These are phyloP conservation scores for Auxenochlorella pyrenoidosa DNA, from an alignment of 139 green algal genomes.

Conservation along the genomic window DNA sequence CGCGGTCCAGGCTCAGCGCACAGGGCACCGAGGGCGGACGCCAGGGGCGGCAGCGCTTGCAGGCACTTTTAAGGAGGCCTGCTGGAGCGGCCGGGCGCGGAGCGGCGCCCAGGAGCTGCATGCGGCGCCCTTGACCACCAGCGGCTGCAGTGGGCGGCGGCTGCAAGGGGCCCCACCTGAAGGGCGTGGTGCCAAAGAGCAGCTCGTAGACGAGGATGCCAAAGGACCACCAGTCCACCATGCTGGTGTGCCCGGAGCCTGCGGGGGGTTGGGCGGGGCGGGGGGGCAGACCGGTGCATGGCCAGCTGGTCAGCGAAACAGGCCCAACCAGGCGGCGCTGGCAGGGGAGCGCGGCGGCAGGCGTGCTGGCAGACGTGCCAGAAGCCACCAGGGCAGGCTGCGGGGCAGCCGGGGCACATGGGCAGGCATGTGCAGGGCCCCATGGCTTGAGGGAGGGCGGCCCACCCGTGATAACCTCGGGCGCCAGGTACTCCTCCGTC, in stretches of 20 bases:
- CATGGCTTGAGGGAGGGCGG: too few species aligned
- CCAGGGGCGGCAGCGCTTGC: too few species aligned
- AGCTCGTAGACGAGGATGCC: conserved; percentile 98
- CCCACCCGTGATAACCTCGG: conserved; percentile 86
- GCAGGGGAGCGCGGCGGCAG: neutral
- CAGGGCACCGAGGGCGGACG: too few species aligned
- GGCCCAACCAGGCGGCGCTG: neutral
- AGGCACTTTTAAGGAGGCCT: too few species aligned
- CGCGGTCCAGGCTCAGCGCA: too few species aligned
- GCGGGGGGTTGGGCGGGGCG: neutral
- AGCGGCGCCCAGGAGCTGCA: neutral
- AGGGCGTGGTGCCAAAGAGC: conserved; percentile 88
- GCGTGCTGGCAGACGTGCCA: neutral
- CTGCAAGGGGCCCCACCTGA: conserved; percentile 61
- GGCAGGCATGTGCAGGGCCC: too few species aligned
- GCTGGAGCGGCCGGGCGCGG: neutral
- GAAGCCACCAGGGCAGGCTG: neutral
- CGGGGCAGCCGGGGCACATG: too few species aligned
- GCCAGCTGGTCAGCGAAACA: neutral
- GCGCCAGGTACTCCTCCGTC: conserved; percentile 89
- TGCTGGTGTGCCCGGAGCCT: conserved; percentile 68
- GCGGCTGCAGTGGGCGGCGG: neutral
- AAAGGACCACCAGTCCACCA: conserved; percentile 91
- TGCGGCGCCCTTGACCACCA: too few species aligned
- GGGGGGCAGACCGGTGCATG: neutral